phyloP scores from a whole-genome alignment of 164 flowering plant species.

The Tetrastigma voinierianum region DNA sequence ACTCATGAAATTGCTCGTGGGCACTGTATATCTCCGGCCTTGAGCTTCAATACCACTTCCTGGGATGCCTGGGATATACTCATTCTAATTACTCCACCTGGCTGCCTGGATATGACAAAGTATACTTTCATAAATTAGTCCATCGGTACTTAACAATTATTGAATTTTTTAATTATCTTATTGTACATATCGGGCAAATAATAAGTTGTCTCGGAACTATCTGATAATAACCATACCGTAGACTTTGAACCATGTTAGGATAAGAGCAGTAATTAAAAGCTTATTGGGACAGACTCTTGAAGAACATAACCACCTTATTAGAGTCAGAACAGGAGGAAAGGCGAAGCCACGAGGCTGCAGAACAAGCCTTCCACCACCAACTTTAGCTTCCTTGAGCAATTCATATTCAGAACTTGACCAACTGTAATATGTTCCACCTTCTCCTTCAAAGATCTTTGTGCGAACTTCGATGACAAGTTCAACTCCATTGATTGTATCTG shows the following conservation, averaged over 20 bases:
- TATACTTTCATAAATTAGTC: too few species aligned
- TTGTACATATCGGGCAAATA: too few species aligned
- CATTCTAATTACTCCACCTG: slow-evolving; percentile 21
- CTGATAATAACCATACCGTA: too few species aligned
- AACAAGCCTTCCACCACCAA: slow-evolving; percentile 29
- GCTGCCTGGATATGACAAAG: background rate
- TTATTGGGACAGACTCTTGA: slow-evolving; percentile 22
- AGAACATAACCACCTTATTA: slow-evolving; percentile 38
- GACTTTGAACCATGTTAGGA: too few species aligned
- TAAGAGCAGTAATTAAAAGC: background rate
- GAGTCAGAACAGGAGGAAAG: slow-evolving; percentile 35
- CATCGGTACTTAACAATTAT: too few species aligned
- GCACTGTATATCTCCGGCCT: slow-evolving; percentile 29
- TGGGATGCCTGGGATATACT: slow-evolving; percentile 10
- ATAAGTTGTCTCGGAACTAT: too few species aligned
- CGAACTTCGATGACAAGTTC: slow-evolving; percentile 12
- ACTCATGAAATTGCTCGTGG: slow-evolving; percentile 33
- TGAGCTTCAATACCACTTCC: slow-evolving; percentile 25
- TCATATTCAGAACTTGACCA: slow-evolving; percentile 26
- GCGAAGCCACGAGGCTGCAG: slow-evolving; percentile 33
- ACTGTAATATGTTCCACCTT: slow-evolving; percentile 30
- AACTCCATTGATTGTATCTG: background rate
- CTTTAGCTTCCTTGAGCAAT: slow-evolving; percentile 16
- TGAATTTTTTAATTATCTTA: too few species aligned
- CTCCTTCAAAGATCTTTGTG: slow-evolving; percentile 11